Conservation (phyloP, 768 basidiomycete species). For the Udeniomyces megalosporus region DNA sequence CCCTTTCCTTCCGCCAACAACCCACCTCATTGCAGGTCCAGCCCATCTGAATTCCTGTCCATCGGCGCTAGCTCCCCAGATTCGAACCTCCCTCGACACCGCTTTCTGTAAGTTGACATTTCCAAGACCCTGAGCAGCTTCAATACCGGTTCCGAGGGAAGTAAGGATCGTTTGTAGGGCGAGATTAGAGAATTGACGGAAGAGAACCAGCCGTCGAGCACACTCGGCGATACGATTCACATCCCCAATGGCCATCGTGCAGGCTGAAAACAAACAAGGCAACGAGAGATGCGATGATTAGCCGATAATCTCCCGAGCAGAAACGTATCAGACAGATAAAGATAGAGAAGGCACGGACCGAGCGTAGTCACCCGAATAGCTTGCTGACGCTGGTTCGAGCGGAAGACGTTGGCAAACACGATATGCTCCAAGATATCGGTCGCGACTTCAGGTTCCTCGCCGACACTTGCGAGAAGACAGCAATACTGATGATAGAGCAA, state of each 20-base stretch:
- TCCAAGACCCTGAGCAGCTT: slow-evolving; percentile 58
- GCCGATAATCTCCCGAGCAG: too few species aligned
- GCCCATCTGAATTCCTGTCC: slow-evolving; percentile 37
- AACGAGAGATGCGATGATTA: too few species aligned
- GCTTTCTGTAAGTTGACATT: slow-evolving; percentile 67
- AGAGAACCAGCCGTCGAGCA: slow-evolving; percentile 53
- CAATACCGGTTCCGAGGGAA: slow-evolving; percentile 52
- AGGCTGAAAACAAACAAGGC: slow-evolving; percentile 38
- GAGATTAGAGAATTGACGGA: slow-evolving; percentile 74
- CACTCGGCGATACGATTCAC: slow-evolving; percentile 52
- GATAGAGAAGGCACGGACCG: slow-evolving; percentile 35
- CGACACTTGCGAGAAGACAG: slow-evolving; percentile 25
- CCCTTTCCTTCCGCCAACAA: slow-evolving; percentile 30
- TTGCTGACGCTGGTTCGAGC: slow-evolving; percentile 40
- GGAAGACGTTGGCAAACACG: slow-evolving; percentile 19
- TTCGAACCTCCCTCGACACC: slow-evolving; percentile 58
- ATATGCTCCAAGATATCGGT: slow-evolving; percentile 28
- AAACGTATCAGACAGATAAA: not conserved
- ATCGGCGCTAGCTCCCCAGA: slow-evolving; percentile 45
- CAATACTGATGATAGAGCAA: slow-evolving; percentile 21
- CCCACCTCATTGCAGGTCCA: too few species aligned
- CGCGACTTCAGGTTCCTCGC: slow-evolving; percentile 26
- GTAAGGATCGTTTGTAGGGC: slow-evolving; percentile 61
- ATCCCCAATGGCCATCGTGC: slow-evolving; percentile 45
- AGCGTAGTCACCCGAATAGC: slow-evolving; percentile 60